phyloP scores from a whole-genome alignment of 768 basidiomycete species.

The Mycena indigotica region DNA sequence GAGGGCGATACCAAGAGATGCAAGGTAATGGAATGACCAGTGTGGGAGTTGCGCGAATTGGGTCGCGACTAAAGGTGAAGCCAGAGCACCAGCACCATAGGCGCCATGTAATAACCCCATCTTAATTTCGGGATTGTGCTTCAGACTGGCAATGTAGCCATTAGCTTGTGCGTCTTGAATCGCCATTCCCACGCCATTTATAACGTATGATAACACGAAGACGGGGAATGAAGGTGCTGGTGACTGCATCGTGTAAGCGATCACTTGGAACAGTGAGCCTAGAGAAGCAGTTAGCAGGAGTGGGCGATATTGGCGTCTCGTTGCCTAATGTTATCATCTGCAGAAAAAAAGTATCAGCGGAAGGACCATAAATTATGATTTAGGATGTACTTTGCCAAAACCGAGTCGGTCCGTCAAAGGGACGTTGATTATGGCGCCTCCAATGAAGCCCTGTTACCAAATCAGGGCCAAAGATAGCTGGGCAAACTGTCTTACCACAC shows the following conservation, averaged over 20 bases:
- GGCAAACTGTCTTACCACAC: conserved; percentile 35
- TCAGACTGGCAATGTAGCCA: conserved; percentile 64
- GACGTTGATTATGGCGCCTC: conserved; percentile 49
- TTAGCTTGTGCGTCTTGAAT: conserved; percentile 72
- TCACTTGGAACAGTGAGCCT: conserved; percentile 56
- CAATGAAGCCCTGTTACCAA: conserved; percentile 44
- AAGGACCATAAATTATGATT: too few relatives aligned
- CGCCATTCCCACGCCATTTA: conserved; percentile 47
- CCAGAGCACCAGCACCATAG: conserved; percentile 70
- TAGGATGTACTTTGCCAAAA: conserved; percentile 42
- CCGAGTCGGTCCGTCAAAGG: conserved; percentile 44
- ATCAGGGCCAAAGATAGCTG: conserved; percentile 21
- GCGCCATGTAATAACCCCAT: conserved; percentile 71
- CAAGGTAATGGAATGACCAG: conserved; percentile 82
- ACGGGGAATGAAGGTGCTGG: conserved; percentile 66
- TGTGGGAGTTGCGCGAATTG: conserved; percentile 66
- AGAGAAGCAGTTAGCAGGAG: neutral
- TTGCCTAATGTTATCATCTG: conserved; percentile 10
- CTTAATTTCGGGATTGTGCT: conserved; percentile 57
- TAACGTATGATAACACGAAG: conserved; percentile 50
- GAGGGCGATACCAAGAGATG: conserved; percentile 66
- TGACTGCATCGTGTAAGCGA: conserved; percentile 56
- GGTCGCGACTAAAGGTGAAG: conserved; percentile 76
- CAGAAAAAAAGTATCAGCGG: neutral
- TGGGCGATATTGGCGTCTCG: neutral